Percentiles rank a stretch among this genome's conserved stretches.
Conservation (phyloP, 768 basidiomycete species). For the Rhizopogon vulgaris region DNA sequence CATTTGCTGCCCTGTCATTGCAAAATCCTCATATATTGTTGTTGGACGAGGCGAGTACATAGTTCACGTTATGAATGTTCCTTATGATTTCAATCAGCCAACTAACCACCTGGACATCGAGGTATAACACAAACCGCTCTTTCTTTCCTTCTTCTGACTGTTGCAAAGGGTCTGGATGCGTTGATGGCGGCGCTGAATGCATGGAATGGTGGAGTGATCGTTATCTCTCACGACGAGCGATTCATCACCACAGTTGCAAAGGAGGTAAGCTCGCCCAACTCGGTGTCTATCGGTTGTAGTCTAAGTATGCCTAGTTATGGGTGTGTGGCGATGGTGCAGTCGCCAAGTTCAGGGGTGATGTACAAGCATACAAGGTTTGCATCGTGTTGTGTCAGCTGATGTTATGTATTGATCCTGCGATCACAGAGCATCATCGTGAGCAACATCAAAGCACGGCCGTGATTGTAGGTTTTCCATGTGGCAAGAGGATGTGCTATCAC, state of each 20-base stretch:
- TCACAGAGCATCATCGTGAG: conserved; percentile 67
- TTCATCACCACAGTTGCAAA: conserved; percentile 89
- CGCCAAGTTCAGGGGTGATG: conserved; percentile 82
- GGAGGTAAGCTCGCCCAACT: conserved; percentile 42
- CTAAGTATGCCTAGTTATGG: conserved; percentile 59
- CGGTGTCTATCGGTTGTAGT: conserved; percentile 2
- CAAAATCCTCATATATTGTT: conserved; percentile 88
- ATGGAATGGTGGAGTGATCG: conserved; percentile 90
- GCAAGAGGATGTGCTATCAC: too few species aligned
- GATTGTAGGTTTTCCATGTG: conserved; percentile 2
- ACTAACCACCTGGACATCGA: conserved; percentile 97
- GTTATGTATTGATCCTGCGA: conserved; percentile 6
- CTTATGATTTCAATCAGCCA: conserved; percentile 41
- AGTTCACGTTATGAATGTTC: conserved; percentile 3
- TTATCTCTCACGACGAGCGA: conserved; percentile 93
- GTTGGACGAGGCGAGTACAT: conserved; percentile 77
- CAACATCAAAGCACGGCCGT: conserved; percentile 59
- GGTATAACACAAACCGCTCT: conserved; percentile 29
- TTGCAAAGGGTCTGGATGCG: conserved; percentile 80
- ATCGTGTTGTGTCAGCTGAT: neutral
- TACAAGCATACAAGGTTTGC: conserved; percentile 82
- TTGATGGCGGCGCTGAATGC: conserved; percentile 74
- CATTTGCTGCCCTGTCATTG: conserved; percentile 82
- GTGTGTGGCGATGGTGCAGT: conserved; percentile 85
- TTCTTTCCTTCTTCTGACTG: conserved; percentile 1